Base-by-base conservation (phyloP, 1,284 basidiomycete genomes). In the Puccinia horiana region DNA sequence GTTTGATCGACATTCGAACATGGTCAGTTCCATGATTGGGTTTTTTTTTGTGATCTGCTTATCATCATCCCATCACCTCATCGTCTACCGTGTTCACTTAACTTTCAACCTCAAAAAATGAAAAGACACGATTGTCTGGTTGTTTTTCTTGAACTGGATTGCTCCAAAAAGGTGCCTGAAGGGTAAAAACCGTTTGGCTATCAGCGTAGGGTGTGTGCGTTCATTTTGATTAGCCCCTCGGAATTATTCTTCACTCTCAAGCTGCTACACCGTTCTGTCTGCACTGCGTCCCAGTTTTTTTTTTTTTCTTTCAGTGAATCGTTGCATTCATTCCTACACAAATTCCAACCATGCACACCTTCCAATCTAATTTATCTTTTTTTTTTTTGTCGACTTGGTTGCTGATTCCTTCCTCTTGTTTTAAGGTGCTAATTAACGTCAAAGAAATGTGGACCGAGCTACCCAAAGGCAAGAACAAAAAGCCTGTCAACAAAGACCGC, bases 1-100 rank as follows among this genome's bases (percentile, higher is more conserved):
- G 0, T 99, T 99, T 88, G 97, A 99, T 88, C 90, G 97, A 86
- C 97, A 99, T 88, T 94, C 93, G 85, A 99, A 99, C 87, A 98
- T 99, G 96, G 97, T 94, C 84, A 80, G 91, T 87, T 11, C 65
- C 35, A 44, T 26, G 6, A n/a, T 70, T 67, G 16, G 2, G 32
- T 44, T 29, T 58, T 58, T 20, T 58, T 58, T 14, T 26, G 56
- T 29, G 29, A 12, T 54, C n/a, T n/a, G n/a, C n/a, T n/a, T n/a
- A n/a, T n/a, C n/a, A 16, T n/a, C 23, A 54, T 54, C 56, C n/a
- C 56, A 52, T 52, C n/a, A n/a, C n/a, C n/a, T n/a, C n/a, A n/a
- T n/a, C n/a, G n/a, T n/a, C n/a, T n/a, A n/a, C n/a, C n/a, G n/a
- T n/a, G n/a, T n/a, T n/a, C n/a, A n/a, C n/a, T n/a, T n/a, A n/a